Conservation (phyloP, 805 yeast genomes). For the Ascoidea tarda region DNA sequence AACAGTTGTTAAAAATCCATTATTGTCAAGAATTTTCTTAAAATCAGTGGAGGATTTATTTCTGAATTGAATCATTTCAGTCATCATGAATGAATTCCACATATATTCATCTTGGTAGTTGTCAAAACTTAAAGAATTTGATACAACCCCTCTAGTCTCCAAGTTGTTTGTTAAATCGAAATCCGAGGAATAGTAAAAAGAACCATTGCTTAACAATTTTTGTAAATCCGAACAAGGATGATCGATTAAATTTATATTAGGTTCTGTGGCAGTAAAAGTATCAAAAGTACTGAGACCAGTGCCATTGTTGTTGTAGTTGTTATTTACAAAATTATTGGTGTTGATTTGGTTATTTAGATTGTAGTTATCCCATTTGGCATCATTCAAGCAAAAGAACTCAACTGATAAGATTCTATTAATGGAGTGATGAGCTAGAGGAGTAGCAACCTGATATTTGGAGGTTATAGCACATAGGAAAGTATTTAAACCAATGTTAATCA, state of each 20-base stretch:
- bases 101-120: constrained; percentile 74
- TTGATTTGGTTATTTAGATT: not conserved
- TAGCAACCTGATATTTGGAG: constrained; percentile 63
- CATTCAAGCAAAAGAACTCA: constrained; percentile 69
- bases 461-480: constrained; percentile 71
- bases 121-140: constrained; percentile 32
- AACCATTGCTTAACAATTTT: constrained; percentile 71
- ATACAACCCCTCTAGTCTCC: constrained; percentile 55
- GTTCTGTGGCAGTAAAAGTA: not conserved
- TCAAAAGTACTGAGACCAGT: not conserved
- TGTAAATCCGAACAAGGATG: constrained; percentile 79
- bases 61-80: constrained; percentile 64
- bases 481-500: constrained; percentile 54
- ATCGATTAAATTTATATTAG: not conserved
- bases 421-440: constrained; percentile 60
- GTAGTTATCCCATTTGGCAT: constrained; percentile 53
- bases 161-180: constrained; percentile 84
- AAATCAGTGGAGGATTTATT: constrained; percentile 50
- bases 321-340: not conserved
- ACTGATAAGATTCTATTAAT: constrained; percentile 74
- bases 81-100: constrained; percentile 94
- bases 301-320: not conserved
- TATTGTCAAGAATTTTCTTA: constrained; percentile 50
- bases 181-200: constrained; percentile 84
- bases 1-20: constrained; percentile 77